These are phyloP conservation scores for Didymella exigua DNA, from an alignment of 2,329 filamentous ascomycete species.

Conservation along the genomic window DNA sequence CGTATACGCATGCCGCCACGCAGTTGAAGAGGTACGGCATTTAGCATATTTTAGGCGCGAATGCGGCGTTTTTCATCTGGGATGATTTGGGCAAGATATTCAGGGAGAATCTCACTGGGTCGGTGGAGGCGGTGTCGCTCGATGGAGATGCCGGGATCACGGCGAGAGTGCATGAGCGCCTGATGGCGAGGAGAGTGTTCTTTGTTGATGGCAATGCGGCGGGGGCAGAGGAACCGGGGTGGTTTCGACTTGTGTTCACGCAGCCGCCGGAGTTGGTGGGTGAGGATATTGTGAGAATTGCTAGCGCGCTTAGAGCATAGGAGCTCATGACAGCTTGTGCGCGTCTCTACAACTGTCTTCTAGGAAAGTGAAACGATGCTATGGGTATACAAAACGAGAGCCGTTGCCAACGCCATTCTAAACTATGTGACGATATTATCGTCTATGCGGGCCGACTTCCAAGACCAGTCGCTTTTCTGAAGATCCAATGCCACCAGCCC, in stretches of 20 bases:
- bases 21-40: slow-evolving; percentile 42
- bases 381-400: slow-evolving; percentile 5
- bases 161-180: slow-evolving; percentile 52
- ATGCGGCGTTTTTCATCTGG: slow-evolving; percentile 57
- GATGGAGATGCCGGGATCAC: too few species aligned
- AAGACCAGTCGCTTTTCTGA: slow-evolving; percentile 37
- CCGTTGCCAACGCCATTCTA: not conserved
- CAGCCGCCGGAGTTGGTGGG: slow-evolving; percentile 1
- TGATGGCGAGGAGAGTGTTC: slow-evolving; percentile 57
- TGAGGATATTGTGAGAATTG: slow-evolving; percentile 2
- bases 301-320: too few species aligned
- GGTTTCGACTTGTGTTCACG: slow-evolving; percentile 61
- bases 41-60: slow-evolving; percentile 45
- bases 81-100: slow-evolving; percentile 38
- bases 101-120: slow-evolving; percentile 15
- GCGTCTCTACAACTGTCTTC: too few species aligned
- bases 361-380: not conserved
- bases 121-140: slow-evolving; percentile 27
- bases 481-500: slow-evolving; percentile 44
- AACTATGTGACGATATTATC: not conserved
- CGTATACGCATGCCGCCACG: slow-evolving; percentile 22
- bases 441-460: slow-evolving; percentile 19
- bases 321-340: too few species aligned
- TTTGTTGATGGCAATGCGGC: slow-evolving; percentile 58
- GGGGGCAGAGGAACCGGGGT: slow-evolving; percentile 54